A percentile compares a stretch with the other conserved stretches of the same genome.
Evolutionary conservation across 805 yeast species (phyloP).

Genomic region (Nakazawaea populi): DNA sequence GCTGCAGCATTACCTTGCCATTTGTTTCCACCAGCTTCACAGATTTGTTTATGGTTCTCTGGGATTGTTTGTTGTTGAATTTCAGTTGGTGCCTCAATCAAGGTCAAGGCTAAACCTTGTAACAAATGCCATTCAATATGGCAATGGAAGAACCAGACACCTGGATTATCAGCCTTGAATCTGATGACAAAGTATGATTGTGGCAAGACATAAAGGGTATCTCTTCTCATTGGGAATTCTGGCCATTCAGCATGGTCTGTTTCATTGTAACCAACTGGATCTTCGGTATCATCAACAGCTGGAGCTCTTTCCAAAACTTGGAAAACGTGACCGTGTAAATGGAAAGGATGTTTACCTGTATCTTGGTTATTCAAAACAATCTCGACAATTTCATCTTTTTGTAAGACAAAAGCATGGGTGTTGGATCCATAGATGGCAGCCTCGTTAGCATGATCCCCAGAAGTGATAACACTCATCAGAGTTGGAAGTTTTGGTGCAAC

Average conservation of each 20-base stretch:
- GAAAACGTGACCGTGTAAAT: slow-evolving; percentile 90
- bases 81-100: slow-evolving; percentile 78
- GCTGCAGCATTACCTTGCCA: slow-evolving; percentile 86
- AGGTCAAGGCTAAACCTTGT: slow-evolving; percentile 81
- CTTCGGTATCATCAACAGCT: slow-evolving; percentile 46
- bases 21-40: slow-evolving; percentile 50
- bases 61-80: slow-evolving; percentile 64
- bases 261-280: slow-evolving; percentile 54
- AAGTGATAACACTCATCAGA: slow-evolving; percentile 67
- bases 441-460: slow-evolving; percentile 56
- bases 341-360: slow-evolving; percentile 96
- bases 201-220: slow-evolving; percentile 71
- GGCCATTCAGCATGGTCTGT: slow-evolving; percentile 50
- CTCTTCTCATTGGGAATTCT: slow-evolving; percentile 78
- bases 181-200: slow-evolving; percentile 83
- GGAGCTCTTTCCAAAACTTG: slow-evolving; percentile 74
- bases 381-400: slow-evolving; percentile 64
- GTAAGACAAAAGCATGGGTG: slow-evolving; percentile 69
- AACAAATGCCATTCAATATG: slow-evolving; percentile 98
- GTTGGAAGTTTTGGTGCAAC: slow-evolving; percentile 82
- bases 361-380: slow-evolving; percentile 81
- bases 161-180: slow-evolving; percentile 92
- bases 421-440: slow-evolving; percentile 67
- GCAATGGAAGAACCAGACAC: slow-evolving; percentile 98
- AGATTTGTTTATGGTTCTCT: slow-evolving; percentile 52